A percentile compares a stretch with the other conserved stretches of the same genome.
Conservation (phyloP, 129 eudicot genomes). For the Kitagawia praeruptora region DNA sequence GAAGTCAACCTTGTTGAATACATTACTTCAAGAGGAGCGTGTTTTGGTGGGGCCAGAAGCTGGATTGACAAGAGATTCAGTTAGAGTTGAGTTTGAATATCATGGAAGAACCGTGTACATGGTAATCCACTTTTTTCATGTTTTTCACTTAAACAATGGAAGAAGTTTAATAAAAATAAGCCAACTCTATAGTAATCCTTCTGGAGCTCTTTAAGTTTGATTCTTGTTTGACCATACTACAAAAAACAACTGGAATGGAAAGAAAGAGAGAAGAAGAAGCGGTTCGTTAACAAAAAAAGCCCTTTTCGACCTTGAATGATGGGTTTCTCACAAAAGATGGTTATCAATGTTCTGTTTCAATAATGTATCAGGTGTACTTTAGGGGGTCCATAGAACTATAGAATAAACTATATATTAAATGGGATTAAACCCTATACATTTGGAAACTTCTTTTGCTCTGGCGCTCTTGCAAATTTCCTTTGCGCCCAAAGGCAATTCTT, state of each 20-base stretch:
- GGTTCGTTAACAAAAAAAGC: not conserved
- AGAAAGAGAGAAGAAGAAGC: not conserved
- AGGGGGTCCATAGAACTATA: not conserved
- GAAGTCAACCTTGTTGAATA: constrained; percentile 78
- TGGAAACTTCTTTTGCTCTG: not conserved
- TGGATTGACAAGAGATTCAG: constrained; percentile 88
- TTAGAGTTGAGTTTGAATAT: constrained; percentile 18
- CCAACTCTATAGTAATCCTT: not conserved
- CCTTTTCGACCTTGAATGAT: not conserved
- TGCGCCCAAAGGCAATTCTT: not conserved
- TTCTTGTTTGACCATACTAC: not conserved
- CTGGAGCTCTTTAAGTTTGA: not conserved
- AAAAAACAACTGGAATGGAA: not conserved
- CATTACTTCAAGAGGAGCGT: constrained; percentile 81
- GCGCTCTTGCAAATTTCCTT: not conserved
- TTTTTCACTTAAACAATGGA: not conserved
- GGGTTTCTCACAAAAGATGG: not conserved
- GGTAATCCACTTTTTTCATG: not conserved
- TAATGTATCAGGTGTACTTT: not conserved
- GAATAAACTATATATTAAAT: not conserved
- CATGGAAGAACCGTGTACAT: constrained; percentile 12
- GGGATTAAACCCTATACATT: not conserved
- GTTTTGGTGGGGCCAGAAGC: constrained; percentile 98
- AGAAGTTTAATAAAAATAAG: not conserved
- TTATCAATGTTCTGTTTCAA: not conserved